Conservation (phyloP, 2,329 filamentous ascomycete species). For the Alternaria gaisen region DNA sequence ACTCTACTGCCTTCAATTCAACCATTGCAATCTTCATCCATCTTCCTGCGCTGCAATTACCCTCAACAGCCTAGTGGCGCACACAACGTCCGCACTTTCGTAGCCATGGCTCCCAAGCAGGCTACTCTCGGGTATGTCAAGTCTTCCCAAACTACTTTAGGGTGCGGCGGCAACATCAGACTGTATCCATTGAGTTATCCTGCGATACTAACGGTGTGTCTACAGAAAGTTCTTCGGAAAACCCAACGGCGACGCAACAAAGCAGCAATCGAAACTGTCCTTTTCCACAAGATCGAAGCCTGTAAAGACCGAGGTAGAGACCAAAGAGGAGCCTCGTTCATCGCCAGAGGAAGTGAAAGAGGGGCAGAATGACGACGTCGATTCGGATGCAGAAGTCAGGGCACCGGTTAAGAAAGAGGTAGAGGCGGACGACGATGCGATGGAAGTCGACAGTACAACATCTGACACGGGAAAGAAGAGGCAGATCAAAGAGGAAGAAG, state of each 20-base stretch:
- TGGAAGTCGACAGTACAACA: slow-evolving; percentile 38
- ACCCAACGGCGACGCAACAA: slow-evolving; percentile 66
- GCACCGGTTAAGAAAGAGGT: slow-evolving; percentile 30
- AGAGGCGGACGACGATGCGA: slow-evolving; percentile 29
- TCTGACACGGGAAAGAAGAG: slow-evolving; percentile 44
- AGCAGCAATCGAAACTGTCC: slow-evolving; percentile 80
- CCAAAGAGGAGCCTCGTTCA: slow-evolving; percentile 30
- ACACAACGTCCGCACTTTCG: slow-evolving; percentile 18
- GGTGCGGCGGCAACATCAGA: slow-evolving; percentile 61
- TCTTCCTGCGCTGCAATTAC: slow-evolving; percentile 11
- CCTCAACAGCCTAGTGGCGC: slow-evolving; percentile 15
- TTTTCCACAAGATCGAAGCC: slow-evolving; percentile 66
- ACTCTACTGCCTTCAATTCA: slow-evolving; percentile 16
- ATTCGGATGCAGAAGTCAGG: slow-evolving; percentile 29
- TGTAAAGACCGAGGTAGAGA: slow-evolving; percentile 52
- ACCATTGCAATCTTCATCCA: slow-evolving; percentile 13
- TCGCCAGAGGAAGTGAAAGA: slow-evolving; percentile 29
- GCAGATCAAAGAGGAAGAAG: slow-evolving; percentile 39
- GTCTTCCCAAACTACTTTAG: slow-evolving; percentile 75
- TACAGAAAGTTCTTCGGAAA: slow-evolving; percentile 85
- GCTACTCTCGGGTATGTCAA: slow-evolving; percentile 89
- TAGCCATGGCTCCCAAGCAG: slow-evolving; percentile 69
- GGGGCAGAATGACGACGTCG: slow-evolving; percentile 25
- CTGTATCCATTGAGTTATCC: neutral
- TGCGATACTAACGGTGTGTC: slow-evolving; percentile 17